Evolutionary conservation across 2,329 filamentous ascomycete genomes (phyloP).

Genomic region (Fusarium pininemorale): DNA sequence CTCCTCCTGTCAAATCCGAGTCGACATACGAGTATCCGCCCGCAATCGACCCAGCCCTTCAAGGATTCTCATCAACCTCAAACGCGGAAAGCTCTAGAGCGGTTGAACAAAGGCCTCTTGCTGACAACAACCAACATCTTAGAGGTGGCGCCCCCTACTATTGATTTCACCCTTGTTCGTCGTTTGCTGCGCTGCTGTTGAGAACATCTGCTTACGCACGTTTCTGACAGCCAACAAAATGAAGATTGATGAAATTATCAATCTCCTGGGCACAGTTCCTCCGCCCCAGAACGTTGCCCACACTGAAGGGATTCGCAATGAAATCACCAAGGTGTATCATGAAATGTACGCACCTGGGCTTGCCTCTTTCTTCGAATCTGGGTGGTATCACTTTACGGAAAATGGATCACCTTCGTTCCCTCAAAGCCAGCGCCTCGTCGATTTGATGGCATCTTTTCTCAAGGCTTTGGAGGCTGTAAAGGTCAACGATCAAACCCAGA

Average conservation of each 20-base stretch:
- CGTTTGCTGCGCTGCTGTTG: constrained; percentile 42
- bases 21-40: constrained; percentile 64
- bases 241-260: constrained; percentile 78
- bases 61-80: constrained; percentile 48
- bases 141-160: constrained; percentile 60
- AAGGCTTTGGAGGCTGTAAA: constrained; percentile 60
- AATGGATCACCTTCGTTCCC: constrained; percentile 57
- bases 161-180: constrained; percentile 46
- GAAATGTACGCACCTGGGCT: constrained; percentile 80
- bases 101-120: constrained; percentile 43
- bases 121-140: constrained; percentile 51
- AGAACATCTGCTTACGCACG: constrained; percentile 46
- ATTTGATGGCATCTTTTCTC: constrained; percentile 74
- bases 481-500: constrained; percentile 60
- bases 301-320: constrained; percentile 64
- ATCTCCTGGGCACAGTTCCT: constrained; percentile 66
- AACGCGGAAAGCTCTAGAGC: constrained; percentile 38
- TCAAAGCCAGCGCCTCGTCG: constrained; percentile 66
- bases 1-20: constrained; percentile 50
- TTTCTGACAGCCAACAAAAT: constrained; percentile 59
- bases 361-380: constrained; percentile 81
- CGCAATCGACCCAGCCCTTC: constrained; percentile 74
- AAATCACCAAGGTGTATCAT: constrained; percentile 76
- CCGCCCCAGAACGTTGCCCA: constrained; percentile 63
- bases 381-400: constrained; percentile 75